phyloP scores from a whole-genome alignment of 225 moss, liverwort and hornwort genomes.

The Anthoceros angustus region DNA sequence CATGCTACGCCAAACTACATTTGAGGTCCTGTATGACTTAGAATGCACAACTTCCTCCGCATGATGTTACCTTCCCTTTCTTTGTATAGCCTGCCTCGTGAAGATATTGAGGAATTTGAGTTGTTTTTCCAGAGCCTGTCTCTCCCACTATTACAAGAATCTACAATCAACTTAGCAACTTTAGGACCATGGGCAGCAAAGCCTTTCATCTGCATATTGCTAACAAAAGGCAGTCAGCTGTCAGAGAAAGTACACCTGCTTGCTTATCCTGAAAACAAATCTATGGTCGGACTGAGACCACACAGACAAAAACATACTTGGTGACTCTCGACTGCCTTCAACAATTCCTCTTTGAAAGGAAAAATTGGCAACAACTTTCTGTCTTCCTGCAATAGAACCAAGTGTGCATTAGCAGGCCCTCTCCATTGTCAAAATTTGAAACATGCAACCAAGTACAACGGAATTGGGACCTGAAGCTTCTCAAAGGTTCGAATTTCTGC shows the following conservation, averaged over 20 bases:
- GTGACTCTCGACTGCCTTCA: slow-evolving; percentile 31
- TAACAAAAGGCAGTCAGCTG: no score
- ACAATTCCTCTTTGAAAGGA: slow-evolving; percentile 30
- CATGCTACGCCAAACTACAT: not conserved
- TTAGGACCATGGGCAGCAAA: not conserved
- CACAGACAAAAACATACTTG: slow-evolving; percentile 24
- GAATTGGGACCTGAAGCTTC: slow-evolving; percentile 32
- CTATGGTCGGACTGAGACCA: not conserved
- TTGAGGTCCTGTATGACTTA: no score
- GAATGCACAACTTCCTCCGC: no score
- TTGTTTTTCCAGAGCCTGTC: slow-evolving; percentile 98
- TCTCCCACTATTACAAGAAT: slow-evolving; percentile 92
- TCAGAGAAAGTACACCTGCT: no score
- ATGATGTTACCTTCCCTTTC: slow-evolving; percentile 31
- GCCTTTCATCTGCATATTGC: no score
- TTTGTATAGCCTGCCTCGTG: slow-evolving; percentile 92
- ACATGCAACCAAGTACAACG: not conserved
- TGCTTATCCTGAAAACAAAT: no score
- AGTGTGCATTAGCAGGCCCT: not conserved
- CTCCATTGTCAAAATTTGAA: no score
- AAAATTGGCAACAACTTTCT: slow-evolving; percentile 46
- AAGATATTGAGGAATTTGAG: slow-evolving; percentile 96
- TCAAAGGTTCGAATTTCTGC: slow-evolving; percentile 42
- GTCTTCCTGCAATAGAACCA: slow-evolving; percentile 31
- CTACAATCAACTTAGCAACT: slow-evolving; percentile 11